A percentile compares a stretch with the other conserved stretches of the same genome.
phyloP scores from a whole-genome alignment of 306 rosid genomes.

The Dicorynia guianensis region DNA sequence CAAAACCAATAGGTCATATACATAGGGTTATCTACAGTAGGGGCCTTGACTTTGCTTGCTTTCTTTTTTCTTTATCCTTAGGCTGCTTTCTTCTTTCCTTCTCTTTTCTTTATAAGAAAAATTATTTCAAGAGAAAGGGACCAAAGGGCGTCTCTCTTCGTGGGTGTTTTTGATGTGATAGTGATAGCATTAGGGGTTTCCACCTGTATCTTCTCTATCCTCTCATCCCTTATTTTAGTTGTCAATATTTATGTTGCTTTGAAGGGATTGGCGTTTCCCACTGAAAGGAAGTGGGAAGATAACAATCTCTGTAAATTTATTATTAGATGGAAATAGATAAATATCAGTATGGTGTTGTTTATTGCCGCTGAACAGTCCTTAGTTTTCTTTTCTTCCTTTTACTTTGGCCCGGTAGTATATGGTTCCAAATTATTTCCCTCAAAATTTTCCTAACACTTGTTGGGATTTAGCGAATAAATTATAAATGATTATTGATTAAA shows the following conservation, averaged over 20 bases:
- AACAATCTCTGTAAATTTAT: constrained; percentile 57
- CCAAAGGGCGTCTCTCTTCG: constrained; percentile 52
- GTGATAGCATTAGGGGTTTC: constrained; percentile 61
- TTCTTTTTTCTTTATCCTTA: background rate
- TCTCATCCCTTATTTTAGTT: background rate
- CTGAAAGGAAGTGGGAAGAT: constrained; percentile 55
- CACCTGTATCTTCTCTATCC: constrained; percentile 39
- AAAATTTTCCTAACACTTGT: too few species aligned
- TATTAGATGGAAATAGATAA: constrained; percentile 38
- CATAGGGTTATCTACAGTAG: constrained; percentile 47
- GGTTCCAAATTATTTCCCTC: background rate
- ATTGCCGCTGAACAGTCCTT: background rate
- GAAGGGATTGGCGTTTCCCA: constrained; percentile 49
- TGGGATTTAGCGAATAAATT: too few species aligned
- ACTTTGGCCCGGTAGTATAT: too few species aligned
- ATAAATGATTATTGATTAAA: too few species aligned
- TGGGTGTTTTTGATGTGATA: constrained; percentile 58
- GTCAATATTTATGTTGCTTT: constrained; percentile 39
- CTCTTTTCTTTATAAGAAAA: background rate
- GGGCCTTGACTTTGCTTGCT: background rate
- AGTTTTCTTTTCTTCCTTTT: background rate
- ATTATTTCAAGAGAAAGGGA: constrained; percentile 56
- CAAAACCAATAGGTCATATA: constrained; percentile 59
- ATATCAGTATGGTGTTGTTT: constrained; percentile 30
- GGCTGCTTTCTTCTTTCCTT: constrained; percentile 23